Conservation (phyloP, 1,284 basidiomycete species). For the Ustilago esculenta region DNA sequence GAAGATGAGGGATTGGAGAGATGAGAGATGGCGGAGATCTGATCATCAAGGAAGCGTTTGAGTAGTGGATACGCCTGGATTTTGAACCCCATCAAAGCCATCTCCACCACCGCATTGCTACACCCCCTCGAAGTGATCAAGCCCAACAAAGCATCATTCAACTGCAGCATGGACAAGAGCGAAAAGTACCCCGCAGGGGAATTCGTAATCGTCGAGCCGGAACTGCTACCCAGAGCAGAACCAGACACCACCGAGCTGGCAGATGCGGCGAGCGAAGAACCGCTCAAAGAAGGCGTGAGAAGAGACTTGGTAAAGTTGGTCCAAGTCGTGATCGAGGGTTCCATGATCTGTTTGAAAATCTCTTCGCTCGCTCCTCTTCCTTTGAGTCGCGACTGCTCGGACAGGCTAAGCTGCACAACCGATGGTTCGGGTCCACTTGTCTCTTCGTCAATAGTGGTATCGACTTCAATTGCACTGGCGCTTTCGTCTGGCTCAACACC, state of each 20-base stretch:
- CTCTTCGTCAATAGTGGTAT: conserved; percentile 22
- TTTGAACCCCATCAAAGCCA: conserved; percentile 53
- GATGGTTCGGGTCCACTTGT: conserved; percentile 24
- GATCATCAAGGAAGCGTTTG: conserved; percentile 51
- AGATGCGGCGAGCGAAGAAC: conserved; percentile 2
- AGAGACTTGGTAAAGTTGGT: conserved; percentile 40
- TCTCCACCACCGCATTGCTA: conserved; percentile 36
- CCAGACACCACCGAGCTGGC: conserved; percentile 2
- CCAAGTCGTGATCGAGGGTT: conserved; percentile 54
- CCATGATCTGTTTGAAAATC: conserved; percentile 63
- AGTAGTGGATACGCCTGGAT: conserved; percentile 53
- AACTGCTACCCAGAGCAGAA: background rate
- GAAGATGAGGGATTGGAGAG: conserved; percentile 13
- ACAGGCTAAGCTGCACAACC: conserved; percentile 41
- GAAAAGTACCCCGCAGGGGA: conserved; percentile 31
- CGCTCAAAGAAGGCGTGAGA: conserved; percentile 12
- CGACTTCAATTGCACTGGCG: conserved; percentile 2
- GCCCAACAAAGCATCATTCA: conserved; percentile 46
- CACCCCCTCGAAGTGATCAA: conserved; percentile 33
- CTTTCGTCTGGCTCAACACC: conserved; percentile 13
- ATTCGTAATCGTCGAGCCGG: too few relatives aligned
- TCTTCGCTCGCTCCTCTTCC: conserved; percentile 48
- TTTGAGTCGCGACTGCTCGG: conserved; percentile 33
- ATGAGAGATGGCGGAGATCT: conserved; percentile 38
- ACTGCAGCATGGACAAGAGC: conserved; percentile 42